A percentile compares a stretch with the other conserved stretches of the same genome.
phyloP scores from a whole-genome alignment of 225 moss, liverwort and hornwort species.

The Asterella californica region DNA sequence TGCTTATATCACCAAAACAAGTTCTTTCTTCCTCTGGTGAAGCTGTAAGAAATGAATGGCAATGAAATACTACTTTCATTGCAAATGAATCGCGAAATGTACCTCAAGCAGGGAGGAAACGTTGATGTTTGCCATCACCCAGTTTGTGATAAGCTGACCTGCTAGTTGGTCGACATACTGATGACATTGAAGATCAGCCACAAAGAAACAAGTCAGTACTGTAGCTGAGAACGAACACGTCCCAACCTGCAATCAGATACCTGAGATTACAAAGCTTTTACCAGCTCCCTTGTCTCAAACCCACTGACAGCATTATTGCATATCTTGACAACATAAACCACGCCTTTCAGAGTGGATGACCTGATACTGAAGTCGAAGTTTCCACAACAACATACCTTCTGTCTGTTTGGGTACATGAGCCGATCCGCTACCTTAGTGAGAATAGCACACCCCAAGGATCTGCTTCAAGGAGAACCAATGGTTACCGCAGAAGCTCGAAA shows the following conservation, averaged over 20 bases:
- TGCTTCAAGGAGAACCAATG: slow-evolving; percentile 30
- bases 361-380: neutral
- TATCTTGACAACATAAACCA: neutral
- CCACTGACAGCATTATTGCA: no score
- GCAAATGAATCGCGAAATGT: neutral
- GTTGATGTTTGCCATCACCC: slow-evolving; percentile 70
- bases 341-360: neutral
- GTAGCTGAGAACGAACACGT: neutral
- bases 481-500: neutral
- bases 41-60: neutral
- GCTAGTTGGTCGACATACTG: slow-evolving; percentile 75
- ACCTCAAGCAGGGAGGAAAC: slow-evolving; percentile 75
- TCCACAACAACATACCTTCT: slow-evolving; percentile 50
- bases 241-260: neutral
- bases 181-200: slow-evolving; percentile 13
- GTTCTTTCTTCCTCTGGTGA: neutral
- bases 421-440: slow-evolving; percentile 61
- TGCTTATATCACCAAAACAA: neutral
- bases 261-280: neutral
- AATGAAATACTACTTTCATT: neutral
- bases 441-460: slow-evolving; percentile 60
- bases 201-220: neutral
- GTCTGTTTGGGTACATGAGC: slow-evolving; percentile 69
- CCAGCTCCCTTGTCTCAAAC: no score
- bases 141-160: slow-evolving; percentile 73